These are phyloP conservation scores for Corrigiola litoralis DNA, from an alignment of 179 eudicot species.

Conservation along the genomic window DNA sequence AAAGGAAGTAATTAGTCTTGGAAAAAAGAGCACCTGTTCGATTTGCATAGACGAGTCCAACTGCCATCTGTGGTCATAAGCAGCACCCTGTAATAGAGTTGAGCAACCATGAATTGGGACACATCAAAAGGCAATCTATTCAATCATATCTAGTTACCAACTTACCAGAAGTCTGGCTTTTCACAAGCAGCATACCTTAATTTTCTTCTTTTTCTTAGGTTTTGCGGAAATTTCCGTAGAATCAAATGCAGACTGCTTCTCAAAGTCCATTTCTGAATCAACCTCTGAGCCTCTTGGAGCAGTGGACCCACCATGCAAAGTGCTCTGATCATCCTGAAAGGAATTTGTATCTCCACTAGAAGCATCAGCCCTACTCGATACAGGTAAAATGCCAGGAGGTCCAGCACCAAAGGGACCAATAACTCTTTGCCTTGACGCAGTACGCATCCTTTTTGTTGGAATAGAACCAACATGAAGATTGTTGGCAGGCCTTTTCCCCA, in stretches of 20 bases:
- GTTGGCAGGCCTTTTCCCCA: conserved; percentile 66
- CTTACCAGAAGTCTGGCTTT: background rate
- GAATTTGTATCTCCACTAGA: conserved; percentile 96
- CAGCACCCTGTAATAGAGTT: conserved; percentile 45
- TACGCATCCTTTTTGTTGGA: conserved; percentile 88
- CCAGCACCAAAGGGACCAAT: conserved; percentile 58
- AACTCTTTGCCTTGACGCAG: conserved; percentile 89
- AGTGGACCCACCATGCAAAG: conserved; percentile 55
- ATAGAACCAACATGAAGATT: conserved; percentile 55
- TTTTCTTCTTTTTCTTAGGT: conserved; percentile 83
- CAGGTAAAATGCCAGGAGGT: conserved; percentile 45
- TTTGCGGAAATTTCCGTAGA: conserved; percentile 54
- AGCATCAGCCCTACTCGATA: conserved; percentile 62
- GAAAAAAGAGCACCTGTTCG: conserved; percentile 60
- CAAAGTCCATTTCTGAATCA: conserved; percentile 66
- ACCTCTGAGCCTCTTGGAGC: conserved; percentile 66
- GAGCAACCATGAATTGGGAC: background rate
- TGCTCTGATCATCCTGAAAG: conserved; percentile 84
- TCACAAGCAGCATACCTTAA: conserved; percentile 48
- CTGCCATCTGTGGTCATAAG: conserved; percentile 74
- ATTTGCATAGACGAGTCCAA: conserved; percentile 52
- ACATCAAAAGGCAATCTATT: background rate
- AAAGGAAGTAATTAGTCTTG: background rate
- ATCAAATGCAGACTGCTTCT: conserved; percentile 62
- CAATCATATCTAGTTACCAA: background rate